These are phyloP conservation scores for Xylariaceae sp. DNA, from an alignment of 2,329 filamentous ascomycete species.

Conservation along the genomic window DNA sequence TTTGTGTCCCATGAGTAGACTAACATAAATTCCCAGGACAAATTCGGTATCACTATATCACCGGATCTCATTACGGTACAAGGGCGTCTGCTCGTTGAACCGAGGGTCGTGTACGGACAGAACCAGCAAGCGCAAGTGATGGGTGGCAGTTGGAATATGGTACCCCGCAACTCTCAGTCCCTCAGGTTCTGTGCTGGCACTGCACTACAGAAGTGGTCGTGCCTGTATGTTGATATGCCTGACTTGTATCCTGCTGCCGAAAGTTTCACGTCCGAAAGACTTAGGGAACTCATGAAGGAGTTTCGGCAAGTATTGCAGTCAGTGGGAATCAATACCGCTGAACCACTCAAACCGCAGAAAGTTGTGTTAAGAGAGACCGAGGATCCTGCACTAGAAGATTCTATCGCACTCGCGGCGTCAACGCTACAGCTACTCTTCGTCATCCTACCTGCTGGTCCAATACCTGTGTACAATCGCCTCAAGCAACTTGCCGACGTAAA, in stretches of 20 bases:
- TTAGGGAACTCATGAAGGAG: background rate
- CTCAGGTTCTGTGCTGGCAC: background rate
- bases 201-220: background rate
- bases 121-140: background rate
- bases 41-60: slow-evolving; percentile 50
- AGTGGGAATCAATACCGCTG: background rate
- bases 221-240: slow-evolving; percentile 4
- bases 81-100: slow-evolving; percentile 11
- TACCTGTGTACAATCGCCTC: slow-evolving; percentile 59
- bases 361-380: background rate
- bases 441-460: slow-evolving; percentile 50
- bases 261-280: background rate
- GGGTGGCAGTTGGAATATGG: slow-evolving; percentile 22
- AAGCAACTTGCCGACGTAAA: slow-evolving; percentile 64
- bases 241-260: background rate
- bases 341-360: accelerated
- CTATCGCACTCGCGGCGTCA: background rate
- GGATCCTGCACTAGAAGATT: background rate
- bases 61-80: slow-evolving; percentile 14
- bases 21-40: slow-evolving; percentile 36
- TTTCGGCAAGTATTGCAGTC: background rate
- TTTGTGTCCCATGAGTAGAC: background rate
- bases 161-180: background rate
- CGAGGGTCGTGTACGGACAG: slow-evolving; percentile 5
- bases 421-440: slow-evolving; percentile 52